phyloP scores from a whole-genome alignment of 2,329 filamentous ascomycete species.

The Ophidiomyces ophidiicola region DNA sequence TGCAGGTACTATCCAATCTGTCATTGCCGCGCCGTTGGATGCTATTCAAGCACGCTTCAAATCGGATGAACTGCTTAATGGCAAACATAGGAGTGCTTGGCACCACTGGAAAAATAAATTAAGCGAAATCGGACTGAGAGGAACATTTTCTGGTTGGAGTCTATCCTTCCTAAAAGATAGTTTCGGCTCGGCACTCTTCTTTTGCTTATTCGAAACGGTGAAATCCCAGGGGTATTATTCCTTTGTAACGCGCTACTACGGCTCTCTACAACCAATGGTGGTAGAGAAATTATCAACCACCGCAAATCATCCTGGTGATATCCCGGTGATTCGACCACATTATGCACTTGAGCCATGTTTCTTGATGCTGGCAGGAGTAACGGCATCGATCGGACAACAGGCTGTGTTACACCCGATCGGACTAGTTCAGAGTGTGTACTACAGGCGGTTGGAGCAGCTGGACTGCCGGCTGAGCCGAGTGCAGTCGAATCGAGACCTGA shows the following conservation, averaged over 20 bases:
- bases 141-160: slow-evolving; percentile 52
- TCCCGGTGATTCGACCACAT: slow-evolving; percentile 46
- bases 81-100: slow-evolving; percentile 52
- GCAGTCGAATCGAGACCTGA: slow-evolving; percentile 31
- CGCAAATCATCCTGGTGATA: slow-evolving; percentile 23
- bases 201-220: slow-evolving; percentile 50
- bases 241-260: slow-evolving; percentile 49
- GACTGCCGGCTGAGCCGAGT: slow-evolving; percentile 41
- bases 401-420: slow-evolving; percentile 47
- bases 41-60: slow-evolving; percentile 51
- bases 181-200: slow-evolving; percentile 50
- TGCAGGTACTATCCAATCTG: slow-evolving; percentile 48
- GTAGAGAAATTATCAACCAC: slow-evolving; percentile 22
- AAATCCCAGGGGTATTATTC: slow-evolving; percentile 52
- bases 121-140: slow-evolving; percentile 46
- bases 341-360: slow-evolving; percentile 52
- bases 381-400: slow-evolving; percentile 48
- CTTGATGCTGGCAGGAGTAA: slow-evolving; percentile 46
- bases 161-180: slow-evolving; percentile 49
- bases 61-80: slow-evolving; percentile 46
- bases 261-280: slow-evolving; percentile 24
- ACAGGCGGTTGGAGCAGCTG: slow-evolving; percentile 46
- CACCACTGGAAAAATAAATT: slow-evolving; percentile 48
- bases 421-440: slow-evolving; percentile 49
- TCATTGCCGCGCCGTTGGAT: slow-evolving; percentile 51